A percentile compares a stretch with the other conserved stretches of the same genome.
Evolutionary conservation across 2,329 filamentous ascomycete species (phyloP).

Genomic region (Scedosporium apiospermum): DNA sequence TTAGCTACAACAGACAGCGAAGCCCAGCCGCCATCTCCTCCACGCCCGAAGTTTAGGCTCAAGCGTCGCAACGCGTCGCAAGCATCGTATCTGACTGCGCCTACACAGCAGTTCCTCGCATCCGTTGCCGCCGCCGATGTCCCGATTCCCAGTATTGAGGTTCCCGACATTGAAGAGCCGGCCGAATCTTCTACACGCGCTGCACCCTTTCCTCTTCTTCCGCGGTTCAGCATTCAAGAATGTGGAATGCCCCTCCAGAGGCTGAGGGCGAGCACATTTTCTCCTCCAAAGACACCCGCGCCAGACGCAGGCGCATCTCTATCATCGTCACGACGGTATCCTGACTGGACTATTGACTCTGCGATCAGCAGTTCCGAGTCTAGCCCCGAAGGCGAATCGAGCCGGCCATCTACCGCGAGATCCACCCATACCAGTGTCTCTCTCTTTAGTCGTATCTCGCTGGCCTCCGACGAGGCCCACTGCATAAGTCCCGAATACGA

Average conservation of each 20-base stretch:
- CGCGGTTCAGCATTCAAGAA: slow-evolving; percentile 23
- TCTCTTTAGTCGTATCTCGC: slow-evolving; percentile 46
- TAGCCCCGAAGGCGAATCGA: slow-evolving; percentile 49
- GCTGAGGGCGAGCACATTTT: slow-evolving; percentile 32
- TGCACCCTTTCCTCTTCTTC: slow-evolving; percentile 22
- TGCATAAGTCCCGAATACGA: slow-evolving; percentile 39
- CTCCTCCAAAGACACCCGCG: slow-evolving; percentile 51
- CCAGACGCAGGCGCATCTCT: slow-evolving; percentile 34
- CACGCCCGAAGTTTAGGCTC: slow-evolving; percentile 43
- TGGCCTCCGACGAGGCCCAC: slow-evolving; percentile 43
- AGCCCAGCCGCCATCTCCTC: slow-evolving; percentile 36
- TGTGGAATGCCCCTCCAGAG: slow-evolving; percentile 19
- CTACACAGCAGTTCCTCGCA: slow-evolving; percentile 57
- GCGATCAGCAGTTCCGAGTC: slow-evolving; percentile 48
- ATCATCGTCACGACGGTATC: slow-evolving; percentile 37
- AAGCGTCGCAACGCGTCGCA: slow-evolving; percentile 45
- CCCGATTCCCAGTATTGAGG: slow-evolving; percentile 56
- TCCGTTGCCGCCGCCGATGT: slow-evolving; percentile 57
- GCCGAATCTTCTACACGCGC: slow-evolving; percentile 29
- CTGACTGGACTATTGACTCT: slow-evolving; percentile 51
- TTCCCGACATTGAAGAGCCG: slow-evolving; percentile 37
- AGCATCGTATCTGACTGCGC: slow-evolving; percentile 41
- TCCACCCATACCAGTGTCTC: slow-evolving; percentile 51
- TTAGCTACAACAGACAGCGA: slow-evolving; percentile 18
- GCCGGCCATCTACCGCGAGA: slow-evolving; percentile 48